Evolutionary conservation across 129 eudicot genomes (phyloP), one percentile per base, ranked within the genome.

Genomic region (Pseudognaphalium luteoalbum): DNA sequence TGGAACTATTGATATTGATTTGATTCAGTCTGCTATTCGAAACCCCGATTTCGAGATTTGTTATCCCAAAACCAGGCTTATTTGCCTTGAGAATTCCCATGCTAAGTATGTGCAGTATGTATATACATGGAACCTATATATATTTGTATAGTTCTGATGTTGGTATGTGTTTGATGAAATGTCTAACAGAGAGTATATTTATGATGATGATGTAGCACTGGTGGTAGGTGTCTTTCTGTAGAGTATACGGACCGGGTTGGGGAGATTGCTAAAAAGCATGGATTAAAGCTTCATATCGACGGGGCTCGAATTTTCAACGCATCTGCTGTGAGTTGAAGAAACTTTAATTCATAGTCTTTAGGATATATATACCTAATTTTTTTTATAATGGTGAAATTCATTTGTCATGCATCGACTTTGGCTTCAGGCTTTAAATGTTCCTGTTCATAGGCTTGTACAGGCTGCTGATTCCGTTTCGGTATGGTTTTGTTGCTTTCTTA

Each of bases 381-480:
- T 41, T 9, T 68, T 58, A 0, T 29, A 39, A 1, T 16, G 61
- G 44, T 42, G 0, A 2, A 79, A 10, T 1, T 7, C 4, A 19
- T 37, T 52, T 56, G 20, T 17, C 57, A 72, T 22, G 51, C 19
- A 35, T 68, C 33, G 29, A 76, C 12, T 60, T 33, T 42, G 37
- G n/a, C 68, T 81, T 60, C 92, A 94, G 99, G 97, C 99, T 59
- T 96, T 94, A 69, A 91, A 91, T 70, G 94, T 94, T 80, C 99
- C 99, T 51, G 96, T 94, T 72, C 80, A 83, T 65, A 89, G 97
- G 87, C 92, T 94, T 80, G 96, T 91, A 65, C 90, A 91, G 81
- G 97, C 99, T 79, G 99, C 99, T 70, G 99, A 94, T 84, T 91
- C 99, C 17, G 99, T 89, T 75, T 91, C 99, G 72, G 99, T 94